Evolutionary conservation across 2,329 filamentous ascomycete species (phyloP).

Genomic region (Ceratocystis variospora): DNA sequence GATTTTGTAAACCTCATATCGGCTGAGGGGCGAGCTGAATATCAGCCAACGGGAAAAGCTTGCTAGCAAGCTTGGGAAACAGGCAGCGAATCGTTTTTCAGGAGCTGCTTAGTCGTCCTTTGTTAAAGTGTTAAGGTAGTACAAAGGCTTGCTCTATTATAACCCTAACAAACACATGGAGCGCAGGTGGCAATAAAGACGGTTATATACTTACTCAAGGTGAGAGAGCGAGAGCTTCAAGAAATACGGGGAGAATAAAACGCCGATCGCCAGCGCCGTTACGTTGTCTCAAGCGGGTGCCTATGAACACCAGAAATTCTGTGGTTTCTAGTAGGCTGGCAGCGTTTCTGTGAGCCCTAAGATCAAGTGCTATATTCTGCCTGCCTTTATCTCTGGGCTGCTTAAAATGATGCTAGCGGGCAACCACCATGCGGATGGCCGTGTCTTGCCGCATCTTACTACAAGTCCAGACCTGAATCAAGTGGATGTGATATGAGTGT

Average conservation of each 20-base stretch:
- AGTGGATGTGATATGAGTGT: neutral
- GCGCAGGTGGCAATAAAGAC: too few relatives aligned
- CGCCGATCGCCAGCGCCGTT: too few relatives aligned
- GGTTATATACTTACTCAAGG: too few relatives aligned
- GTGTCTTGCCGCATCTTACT: neutral
- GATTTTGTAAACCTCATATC: neutral
- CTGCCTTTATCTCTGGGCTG: neutral
- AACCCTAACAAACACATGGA: too few relatives aligned
- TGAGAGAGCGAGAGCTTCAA: too few relatives aligned
- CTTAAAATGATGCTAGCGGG: neutral
- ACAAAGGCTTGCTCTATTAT: too few relatives aligned
- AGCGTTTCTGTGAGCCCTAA: neutral
- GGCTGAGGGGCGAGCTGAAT: neutral
- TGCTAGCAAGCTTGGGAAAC: neutral
- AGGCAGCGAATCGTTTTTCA: neutral
- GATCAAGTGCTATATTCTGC: neutral
- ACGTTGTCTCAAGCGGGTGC: too few relatives aligned
- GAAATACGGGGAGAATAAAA: too few relatives aligned
- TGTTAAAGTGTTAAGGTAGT: too few relatives aligned
- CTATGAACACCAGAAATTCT: too few relatives aligned
- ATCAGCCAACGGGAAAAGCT: neutral
- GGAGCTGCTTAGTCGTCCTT: too few relatives aligned
- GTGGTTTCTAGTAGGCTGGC: too few relatives aligned
- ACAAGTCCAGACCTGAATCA: neutral
- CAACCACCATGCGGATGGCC: neutral